Base-by-base conservation (phyloP, 371 early-diverging fungal species). In the Mucor saturninus region DNA sequence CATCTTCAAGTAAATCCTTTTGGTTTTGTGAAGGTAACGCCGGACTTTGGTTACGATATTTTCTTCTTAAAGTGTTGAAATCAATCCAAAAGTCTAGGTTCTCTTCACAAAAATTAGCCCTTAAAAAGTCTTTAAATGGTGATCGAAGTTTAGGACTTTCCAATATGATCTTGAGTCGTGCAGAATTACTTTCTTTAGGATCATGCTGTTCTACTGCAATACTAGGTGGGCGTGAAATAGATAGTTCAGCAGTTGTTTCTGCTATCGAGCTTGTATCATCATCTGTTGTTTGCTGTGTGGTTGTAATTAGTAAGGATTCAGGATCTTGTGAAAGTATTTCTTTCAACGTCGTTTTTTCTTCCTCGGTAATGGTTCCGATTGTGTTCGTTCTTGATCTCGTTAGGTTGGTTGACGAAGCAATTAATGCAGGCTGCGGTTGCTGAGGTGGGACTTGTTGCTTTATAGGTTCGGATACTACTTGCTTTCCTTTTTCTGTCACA, bases 1-100 rank as follows among this genome's bases (percentile, higher is more conserved):
- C 87, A 54, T 89, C 88, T 13, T 83, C 77, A 11, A 89, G 43
- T 14, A 89, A 50, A 43, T 75, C 76, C 21, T 77, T 73, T 55
- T 69, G 79, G 30, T 65, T 64, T 14, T 67, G 69, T n/a, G 68
- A 66, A 10, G 65, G 71, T 14, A 64, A 35, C 0, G 76, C 75
- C 2, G 77, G 79, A 14, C 72, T 76, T 62, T 74, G 73, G 21
- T 64, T 71, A 13, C 76, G 68, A 46, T 60, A 71, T 65, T 75
- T 72, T 60, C 81, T 67, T 45, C 70, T 53, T 40, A 84, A 30
- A 28, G 79, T 71, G 50, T 57, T 71, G 56, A 79, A 73, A 59
- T 92, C 90, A 5, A 85, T 72, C 83, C 86, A 86, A 56, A 90
- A 92, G 46, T 86, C 77, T 38, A 89, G 71, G 57, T 90, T 92